Conservation (phyloP, 2,329 filamentous ascomycete species). For the Colletotrichum brevisporum region DNA sequence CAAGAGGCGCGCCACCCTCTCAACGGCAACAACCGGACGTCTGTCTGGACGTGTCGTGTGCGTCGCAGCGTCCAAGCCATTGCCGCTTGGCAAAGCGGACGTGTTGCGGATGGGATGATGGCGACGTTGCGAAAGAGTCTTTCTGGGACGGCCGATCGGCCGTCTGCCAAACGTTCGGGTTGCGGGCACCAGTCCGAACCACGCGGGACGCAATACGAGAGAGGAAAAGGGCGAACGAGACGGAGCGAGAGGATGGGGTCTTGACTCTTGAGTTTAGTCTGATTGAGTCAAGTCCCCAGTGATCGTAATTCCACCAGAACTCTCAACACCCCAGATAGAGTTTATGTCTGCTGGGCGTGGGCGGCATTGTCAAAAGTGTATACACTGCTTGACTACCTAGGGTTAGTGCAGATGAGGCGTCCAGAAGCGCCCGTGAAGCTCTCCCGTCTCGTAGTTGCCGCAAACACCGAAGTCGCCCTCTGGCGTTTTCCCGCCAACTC, state of each 20-base stretch:
- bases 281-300: conserved; percentile 1
- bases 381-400: no score
- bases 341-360: background rate
- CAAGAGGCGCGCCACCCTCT: conserved; percentile 1
- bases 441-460: conserved; percentile 35
- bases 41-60: conserved; percentile 20
- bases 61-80: conserved; percentile 10
- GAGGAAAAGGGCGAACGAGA: background rate
- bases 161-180: conserved; percentile 11
- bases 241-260: conserved; percentile 2
- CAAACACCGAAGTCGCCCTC: background rate
- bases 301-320: conserved; percentile 11
- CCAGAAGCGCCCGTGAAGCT: conserved; percentile 22
- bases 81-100: conserved; percentile 29
- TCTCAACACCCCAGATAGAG: conserved; percentile 25
- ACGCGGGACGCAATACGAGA: background rate
- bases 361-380: no score
- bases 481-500: conserved; percentile 26
- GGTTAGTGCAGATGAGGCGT: background rate
- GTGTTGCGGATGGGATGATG: background rate
- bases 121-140: background rate
- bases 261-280: conserved; percentile 19
- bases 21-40: conserved; percentile 24
- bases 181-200: conserved; percentile 6
- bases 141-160: background rate